Evolutionary conservation across 768 basidiomycete species (phyloP), one percentile per base, ranked within the genome.

Genomic region (Mycena maculata): DNA sequence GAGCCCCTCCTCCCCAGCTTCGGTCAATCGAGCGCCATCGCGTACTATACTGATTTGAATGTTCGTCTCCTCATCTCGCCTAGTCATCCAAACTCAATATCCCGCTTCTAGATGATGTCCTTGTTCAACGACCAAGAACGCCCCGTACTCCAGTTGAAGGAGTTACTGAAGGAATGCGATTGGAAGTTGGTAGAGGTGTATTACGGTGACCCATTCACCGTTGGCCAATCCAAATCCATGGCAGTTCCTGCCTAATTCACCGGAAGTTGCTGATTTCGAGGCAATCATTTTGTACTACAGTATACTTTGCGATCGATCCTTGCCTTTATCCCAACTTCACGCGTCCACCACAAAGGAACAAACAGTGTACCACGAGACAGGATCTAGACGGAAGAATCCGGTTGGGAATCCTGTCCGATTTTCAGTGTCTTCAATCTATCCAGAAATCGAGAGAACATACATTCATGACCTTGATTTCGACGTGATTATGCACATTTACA

Each of bases 111-210:
- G 60, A 62, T 62, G 60, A n/a, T 62, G 30, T 13, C 39, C 12
- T 20, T 62, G 22, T 53, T 62, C n/a, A 53, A 62, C 30, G 30
- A 41, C 18, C 60, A 62, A 22, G 50, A 53, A 28, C 25, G 60
- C 3, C 53, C 50, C 12, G 41, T 62, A 4, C 30, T 62, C 1
- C 41, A 62, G 30, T 42, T 62, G n/a, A 20, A 33, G 22, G 27
- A 13, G 6, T 25, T 62, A 27, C 1, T 62, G 28, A 23, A 15
- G 3, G 22, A 53, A 25, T 9, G n/a, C 5, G 50, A 50, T 2
- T 62, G 60, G 60, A 62, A 62, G n/a, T 30, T 62, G 3, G 41
- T 62, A n/a, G 60, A 62, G 12, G 30, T 61, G 4, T 50, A 33
- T 22, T 53, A 62, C n/a, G 50, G 60, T 4, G 60, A 60, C 28